phyloP scores from a whole-genome alignment of 75 land plant genomes.

The Isoetes taiwanensis region DNA sequence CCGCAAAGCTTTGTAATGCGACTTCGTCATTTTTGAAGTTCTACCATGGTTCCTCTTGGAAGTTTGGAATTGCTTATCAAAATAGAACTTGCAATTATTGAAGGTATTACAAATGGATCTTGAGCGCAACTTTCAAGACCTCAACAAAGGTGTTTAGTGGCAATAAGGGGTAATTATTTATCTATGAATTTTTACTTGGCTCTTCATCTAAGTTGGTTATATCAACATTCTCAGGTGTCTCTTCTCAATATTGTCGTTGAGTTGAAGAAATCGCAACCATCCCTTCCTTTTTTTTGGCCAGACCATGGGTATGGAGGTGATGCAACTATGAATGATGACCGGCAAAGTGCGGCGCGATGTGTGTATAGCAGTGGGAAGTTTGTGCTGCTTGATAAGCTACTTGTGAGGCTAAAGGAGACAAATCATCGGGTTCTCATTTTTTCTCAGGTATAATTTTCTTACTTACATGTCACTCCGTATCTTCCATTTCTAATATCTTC shows the following conservation, averaged over 20 bases:
- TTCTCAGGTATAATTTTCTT: conserved; percentile 57
- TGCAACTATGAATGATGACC: conserved; percentile 45
- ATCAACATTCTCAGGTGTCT: conserved; percentile 82
- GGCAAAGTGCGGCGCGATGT: conserved; percentile 72
- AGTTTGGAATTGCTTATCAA: too few species aligned
- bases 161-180: too few species aligned
- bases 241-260: conserved; percentile 96
- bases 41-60: too few species aligned
- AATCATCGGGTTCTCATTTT: conserved; percentile 94
- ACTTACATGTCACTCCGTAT: not conserved
- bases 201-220: too few species aligned
- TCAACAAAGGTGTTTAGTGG: conserved; percentile 97
- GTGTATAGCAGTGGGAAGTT: conserved; percentile 95
- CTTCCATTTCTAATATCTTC: not conserved
- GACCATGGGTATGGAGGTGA: conserved; percentile 99
- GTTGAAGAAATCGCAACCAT: conserved; percentile 98
- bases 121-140: conserved; percentile 95
- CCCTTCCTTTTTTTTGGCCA: conserved; percentile 97
- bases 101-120: conserved; percentile 99
- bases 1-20: too few species aligned
- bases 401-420: conserved; percentile 64
- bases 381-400: conserved; percentile 80
- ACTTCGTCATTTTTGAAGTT: too few species aligned
- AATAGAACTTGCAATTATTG: too few species aligned
- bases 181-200: too few species aligned